phyloP scores from a whole-genome alignment of 208 protist genomes.

The Naegleria lovaniensis region DNA sequence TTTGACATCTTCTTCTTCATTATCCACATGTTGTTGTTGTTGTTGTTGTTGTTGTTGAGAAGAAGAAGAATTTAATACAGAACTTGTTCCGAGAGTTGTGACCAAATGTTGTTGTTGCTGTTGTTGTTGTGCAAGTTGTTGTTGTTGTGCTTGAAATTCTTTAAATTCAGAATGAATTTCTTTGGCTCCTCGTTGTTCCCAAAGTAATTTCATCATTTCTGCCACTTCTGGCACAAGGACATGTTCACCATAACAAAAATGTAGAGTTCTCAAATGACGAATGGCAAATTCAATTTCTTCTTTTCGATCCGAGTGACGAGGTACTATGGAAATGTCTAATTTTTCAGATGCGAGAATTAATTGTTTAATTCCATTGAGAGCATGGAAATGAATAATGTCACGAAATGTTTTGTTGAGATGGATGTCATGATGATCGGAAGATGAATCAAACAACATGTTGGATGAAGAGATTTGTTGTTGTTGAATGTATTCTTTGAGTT shows the following conservation, averaged over 20 bases:
- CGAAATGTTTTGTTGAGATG: not conserved
- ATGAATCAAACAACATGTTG: too few species aligned
- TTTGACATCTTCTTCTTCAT: not conserved
- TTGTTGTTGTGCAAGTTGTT: not conserved
- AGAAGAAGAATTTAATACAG: too few species aligned
- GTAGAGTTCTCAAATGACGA: not conserved
- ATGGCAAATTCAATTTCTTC: not conserved
- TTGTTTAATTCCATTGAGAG: constrained; percentile 11
- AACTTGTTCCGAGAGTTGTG: too few species aligned
- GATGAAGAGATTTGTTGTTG: not conserved
- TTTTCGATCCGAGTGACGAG: not conserved
- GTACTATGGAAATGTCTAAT: not conserved
- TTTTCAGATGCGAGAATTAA: not conserved
- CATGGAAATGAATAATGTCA: constrained; percentile 1
- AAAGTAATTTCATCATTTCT: not conserved
- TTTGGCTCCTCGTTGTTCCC: not conserved
- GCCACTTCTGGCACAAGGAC: not conserved
- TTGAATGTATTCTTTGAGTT: not conserved
- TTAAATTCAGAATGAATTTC: not conserved
- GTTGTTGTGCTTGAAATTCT: not conserved
- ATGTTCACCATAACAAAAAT: not conserved
- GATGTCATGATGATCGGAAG: not conserved
- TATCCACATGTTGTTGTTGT: not conserved
- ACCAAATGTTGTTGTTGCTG: not conserved
- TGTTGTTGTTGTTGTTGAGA: not conserved